Percentiles rank a stretch among this genome's conserved stretches.
Evolutionary conservation across 73 alveolate species (phyloP).

Genomic region (Paramecium bursaria): DNA sequence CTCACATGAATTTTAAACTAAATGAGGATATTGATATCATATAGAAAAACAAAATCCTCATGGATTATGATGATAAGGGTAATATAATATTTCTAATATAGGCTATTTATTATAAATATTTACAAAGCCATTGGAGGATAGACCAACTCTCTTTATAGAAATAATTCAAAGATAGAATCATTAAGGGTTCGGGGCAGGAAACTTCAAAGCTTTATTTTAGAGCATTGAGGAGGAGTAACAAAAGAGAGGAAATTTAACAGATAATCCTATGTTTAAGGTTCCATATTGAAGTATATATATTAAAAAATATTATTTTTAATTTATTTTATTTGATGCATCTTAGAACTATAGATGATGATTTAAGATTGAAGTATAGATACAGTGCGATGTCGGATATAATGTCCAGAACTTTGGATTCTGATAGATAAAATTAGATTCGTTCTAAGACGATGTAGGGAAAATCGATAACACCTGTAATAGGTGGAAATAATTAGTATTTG

Average conservation of each 20-base stretch:
- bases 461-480: conserved; percentile 21
- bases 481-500: background rate
- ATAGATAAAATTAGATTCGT: background rate
- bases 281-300: conserved; percentile 51
- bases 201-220: conserved; percentile 85
- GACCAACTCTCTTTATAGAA: conserved; percentile 91
- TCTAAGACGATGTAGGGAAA: background rate
- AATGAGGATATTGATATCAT: conserved; percentile 82
- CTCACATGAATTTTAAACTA: conserved; percentile 73
- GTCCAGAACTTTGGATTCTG: conserved; percentile 56
- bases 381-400: conserved; percentile 33
- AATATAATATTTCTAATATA: background rate
- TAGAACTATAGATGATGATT: conserved; percentile 27
- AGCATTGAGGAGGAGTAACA: conserved; percentile 82
- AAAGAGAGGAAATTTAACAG: conserved; percentile 81
- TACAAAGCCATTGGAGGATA: conserved; percentile 91
- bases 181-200: conserved; percentile 89
- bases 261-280: conserved; percentile 36
- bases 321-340: background rate
- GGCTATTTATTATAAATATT: conserved; percentile 85
- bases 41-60: conserved; percentile 75
- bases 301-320: too few relatives aligned
- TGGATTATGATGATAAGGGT: conserved; percentile 86
- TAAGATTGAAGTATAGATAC: background rate
- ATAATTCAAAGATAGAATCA: conserved; percentile 85